Percentiles rank a stretch among this genome's conserved stretches.
These are phyloP conservation scores for Dryas alaskensis DNA, from an alignment of 306 rosid genomes.

Conservation along the genomic window DNA sequence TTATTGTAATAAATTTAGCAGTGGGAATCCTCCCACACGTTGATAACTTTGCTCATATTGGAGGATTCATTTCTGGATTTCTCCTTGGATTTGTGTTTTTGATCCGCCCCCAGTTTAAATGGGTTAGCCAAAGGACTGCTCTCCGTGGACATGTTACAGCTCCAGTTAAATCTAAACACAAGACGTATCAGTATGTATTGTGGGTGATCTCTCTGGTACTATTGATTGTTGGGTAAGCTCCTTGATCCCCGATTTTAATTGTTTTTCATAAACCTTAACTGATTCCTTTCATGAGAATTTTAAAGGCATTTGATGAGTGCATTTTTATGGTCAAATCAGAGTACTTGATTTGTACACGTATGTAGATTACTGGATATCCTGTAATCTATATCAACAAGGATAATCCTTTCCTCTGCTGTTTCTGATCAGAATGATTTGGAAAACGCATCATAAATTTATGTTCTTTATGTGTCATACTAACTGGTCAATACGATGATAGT, in stretches of 20 bases:
- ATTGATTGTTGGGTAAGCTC: constrained; percentile 49
- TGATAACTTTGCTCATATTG: constrained; percentile 86
- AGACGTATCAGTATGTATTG: constrained; percentile 61
- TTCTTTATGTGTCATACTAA: not conserved
- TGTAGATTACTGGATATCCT: not conserved
- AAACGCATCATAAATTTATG: too few relatives aligned
- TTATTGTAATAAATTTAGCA: constrained; percentile 61
- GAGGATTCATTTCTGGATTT: constrained; percentile 83
- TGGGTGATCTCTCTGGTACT: constrained; percentile 58
- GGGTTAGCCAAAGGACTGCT: constrained; percentile 48
- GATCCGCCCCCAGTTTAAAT: constrained; percentile 75
- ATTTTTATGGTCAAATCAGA: constrained; percentile 4
- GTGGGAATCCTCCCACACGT: constrained; percentile 88
- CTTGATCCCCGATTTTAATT: constrained; percentile 4
- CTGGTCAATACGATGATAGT: not conserved
- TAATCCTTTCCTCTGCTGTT: not conserved
- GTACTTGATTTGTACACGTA: constrained; percentile 18
- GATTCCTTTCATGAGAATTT: not conserved
- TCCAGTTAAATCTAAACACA: constrained; percentile 57
- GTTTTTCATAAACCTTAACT: not conserved
- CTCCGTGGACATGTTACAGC: constrained; percentile 20
- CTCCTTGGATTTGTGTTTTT: constrained; percentile 74
- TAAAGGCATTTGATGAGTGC: not conserved
- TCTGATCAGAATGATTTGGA: too few relatives aligned
- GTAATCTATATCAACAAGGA: not conserved